Conservation (phyloP, 257 asterid genomes). For the Penstemon newberryi region DNA sequence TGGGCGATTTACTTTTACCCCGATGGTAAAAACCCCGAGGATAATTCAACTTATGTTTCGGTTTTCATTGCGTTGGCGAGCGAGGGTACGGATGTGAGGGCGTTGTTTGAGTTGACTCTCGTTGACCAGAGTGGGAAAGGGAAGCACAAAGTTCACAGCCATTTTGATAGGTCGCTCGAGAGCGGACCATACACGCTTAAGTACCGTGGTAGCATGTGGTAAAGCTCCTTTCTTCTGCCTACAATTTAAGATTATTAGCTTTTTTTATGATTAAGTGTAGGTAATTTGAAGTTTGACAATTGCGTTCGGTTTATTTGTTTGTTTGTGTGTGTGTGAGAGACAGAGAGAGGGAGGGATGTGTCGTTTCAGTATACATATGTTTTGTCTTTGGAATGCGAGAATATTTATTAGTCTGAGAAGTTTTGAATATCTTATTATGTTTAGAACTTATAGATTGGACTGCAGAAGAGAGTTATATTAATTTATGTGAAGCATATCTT, state of each 20-base stretch:
- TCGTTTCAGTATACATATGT: background rate
- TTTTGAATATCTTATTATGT: background rate
- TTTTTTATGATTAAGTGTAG: background rate
- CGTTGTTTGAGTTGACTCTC: slow-evolving; percentile 77
- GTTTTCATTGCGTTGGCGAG: slow-evolving; percentile 80
- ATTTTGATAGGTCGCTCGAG: slow-evolving; percentile 83
- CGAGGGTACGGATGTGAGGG: slow-evolving; percentile 84
- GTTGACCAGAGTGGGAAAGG: slow-evolving; percentile 92
- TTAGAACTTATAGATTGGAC: background rate
- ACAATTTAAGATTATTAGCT: background rate
- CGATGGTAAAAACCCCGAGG: slow-evolving; percentile 80
- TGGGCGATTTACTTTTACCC: slow-evolving; percentile 93
- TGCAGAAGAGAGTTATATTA: background rate
- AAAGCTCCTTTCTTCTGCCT: slow-evolving; percentile 21
- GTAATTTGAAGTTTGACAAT: background rate
- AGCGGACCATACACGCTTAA: slow-evolving; percentile 81
- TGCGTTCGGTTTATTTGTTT: background rate
- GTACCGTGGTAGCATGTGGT: slow-evolving; percentile 90
- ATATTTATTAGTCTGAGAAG: background rate
- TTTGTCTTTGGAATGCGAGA: background rate
- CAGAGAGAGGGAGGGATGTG: slow-evolving; percentile 8
- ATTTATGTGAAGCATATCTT: no score
- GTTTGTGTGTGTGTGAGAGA: slow-evolving; percentile 6
- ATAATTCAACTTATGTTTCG: slow-evolving; percentile 68
- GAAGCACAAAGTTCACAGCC: slow-evolving; percentile 88